Base-by-base conservation (phyloP, 495 filamentous ascomycete species). In the Aspergillus cavernicola region DNA sequence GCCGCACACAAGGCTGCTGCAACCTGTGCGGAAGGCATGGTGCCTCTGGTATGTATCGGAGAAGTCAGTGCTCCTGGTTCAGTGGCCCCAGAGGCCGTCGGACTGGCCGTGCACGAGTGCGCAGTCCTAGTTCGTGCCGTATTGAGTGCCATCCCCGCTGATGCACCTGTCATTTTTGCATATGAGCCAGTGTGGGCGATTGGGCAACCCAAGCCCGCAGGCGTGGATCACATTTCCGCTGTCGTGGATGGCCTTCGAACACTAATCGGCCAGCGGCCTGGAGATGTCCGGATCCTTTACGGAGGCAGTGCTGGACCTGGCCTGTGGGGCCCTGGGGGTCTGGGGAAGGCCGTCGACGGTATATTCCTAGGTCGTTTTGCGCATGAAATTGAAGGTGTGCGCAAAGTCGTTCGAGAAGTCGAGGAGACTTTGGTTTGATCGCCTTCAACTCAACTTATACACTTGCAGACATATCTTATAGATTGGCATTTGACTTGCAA, bases 111-210 rank as follows among this genome's bases (percentile, higher is more conserved):
- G 1, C 51, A 72, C 4, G 87, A 91, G 66, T 89, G 86, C 51
- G 69, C 70, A 26, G 65, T 70, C 15, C 86, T 92, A 54, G 75
- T 93, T 12, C 71, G 72, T 18, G 72, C 79, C 2, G 81, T 87
- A 7, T 60, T 93, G 15, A 68, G 68, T 12, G 79, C 73, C 0
- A 68, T 91, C 19, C 76, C 80, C 0, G 67, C 62, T 2, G 73
- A 82, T 9, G 78, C 78, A 1, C 81, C 90, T n/a, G 79, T 92
- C 16, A 82, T 92, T 12, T 76, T 93, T 33, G 90, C 89, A 3
- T 95, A 95, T 64, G 90, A 95, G 72, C 89, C 89, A 10, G 87
- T 92, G 1, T 95, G 89, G 89, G 89, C 89, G 0, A 95, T 95
- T 68, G 89, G 89, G 3, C 79, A 87, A 23, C 70, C 72, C 0